phyloP scores from a whole-genome alignment of 1,284 basidiomycete species.

The Lignosus rhinocerotis region DNA sequence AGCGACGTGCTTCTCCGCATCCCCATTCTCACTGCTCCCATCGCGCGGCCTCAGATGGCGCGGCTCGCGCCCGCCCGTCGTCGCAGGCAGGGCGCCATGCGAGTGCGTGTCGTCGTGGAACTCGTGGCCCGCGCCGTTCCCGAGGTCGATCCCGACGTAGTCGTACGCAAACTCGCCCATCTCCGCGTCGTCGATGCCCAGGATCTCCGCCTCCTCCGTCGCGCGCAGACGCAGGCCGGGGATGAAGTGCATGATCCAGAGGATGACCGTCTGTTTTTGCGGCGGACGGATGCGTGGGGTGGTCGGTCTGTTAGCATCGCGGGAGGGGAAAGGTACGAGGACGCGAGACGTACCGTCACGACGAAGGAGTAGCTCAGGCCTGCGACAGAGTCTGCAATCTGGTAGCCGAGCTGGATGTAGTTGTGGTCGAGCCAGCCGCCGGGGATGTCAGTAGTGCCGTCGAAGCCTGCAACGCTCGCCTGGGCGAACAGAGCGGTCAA shows the following conservation, averaged over 20 bases:
- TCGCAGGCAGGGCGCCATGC: slow-evolving; percentile 28
- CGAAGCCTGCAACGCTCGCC: slow-evolving; percentile 79
- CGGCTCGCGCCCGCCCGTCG: slow-evolving; percentile 34
- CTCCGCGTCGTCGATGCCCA: slow-evolving; percentile 93
- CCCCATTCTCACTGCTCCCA: slow-evolving; percentile 19
- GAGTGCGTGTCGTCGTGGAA: slow-evolving; percentile 32
- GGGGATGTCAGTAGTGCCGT: slow-evolving; percentile 61
- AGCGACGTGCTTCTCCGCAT: slow-evolving; percentile 16
- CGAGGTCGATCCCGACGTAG: slow-evolving; percentile 65
- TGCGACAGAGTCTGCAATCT: slow-evolving; percentile 79
- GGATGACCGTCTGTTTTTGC: slow-evolving; percentile 76
- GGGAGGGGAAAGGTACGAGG: neutral
- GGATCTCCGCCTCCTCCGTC: slow-evolving; percentile 83
- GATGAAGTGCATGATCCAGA: slow-evolving; percentile 92
- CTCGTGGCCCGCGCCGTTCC: slow-evolving; percentile 14
- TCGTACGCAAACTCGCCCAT: slow-evolving; percentile 96
- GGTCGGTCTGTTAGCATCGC: neutral
- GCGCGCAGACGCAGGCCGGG: slow-evolving; percentile 82
- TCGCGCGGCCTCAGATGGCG: slow-evolving; percentile 21
- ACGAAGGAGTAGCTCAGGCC: slow-evolving; percentile 81
- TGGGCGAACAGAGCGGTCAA: slow-evolving; percentile 91
- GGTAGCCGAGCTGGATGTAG: slow-evolving; percentile 84
- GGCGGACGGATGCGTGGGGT: neutral
- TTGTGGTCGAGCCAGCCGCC: slow-evolving; percentile 94
- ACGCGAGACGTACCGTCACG: slow-evolving; percentile 59